These are phyloP conservation scores for Hyaloscypha bicolor DNA, from an alignment of 495 filamentous ascomycete genomes.

Conservation along the genomic window DNA sequence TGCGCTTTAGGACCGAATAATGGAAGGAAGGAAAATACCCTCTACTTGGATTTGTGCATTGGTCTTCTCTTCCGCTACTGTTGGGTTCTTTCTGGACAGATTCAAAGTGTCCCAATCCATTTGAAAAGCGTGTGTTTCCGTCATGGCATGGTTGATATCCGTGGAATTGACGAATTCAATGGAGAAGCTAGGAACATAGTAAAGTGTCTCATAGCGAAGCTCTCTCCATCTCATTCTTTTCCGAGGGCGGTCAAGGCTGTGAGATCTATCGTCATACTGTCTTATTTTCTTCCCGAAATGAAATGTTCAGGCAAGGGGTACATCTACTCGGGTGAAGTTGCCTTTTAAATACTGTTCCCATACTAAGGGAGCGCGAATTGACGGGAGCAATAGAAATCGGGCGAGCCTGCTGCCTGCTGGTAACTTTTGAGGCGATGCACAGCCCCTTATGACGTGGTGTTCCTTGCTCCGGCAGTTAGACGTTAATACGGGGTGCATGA, in stretches of 20 bases:
- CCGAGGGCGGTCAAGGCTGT: conserved; percentile 3
- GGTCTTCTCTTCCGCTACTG: not conserved
- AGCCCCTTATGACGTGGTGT: too few relatives aligned
- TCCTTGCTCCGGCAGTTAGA: too few relatives aligned
- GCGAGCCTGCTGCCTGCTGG: too few relatives aligned
- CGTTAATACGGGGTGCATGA: too few relatives aligned
- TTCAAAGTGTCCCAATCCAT: not conserved
- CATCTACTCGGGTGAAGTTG: too few relatives aligned
- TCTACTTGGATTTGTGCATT: conserved; percentile 1
- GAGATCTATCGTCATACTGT: too few relatives aligned
- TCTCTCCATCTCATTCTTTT: conserved; percentile 32
- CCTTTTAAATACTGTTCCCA: too few relatives aligned
- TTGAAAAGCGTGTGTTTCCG: not conserved
- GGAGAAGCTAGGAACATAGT: conserved; percentile 1
- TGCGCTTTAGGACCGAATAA: not conserved
- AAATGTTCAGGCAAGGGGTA: too few relatives aligned
- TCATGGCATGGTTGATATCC: not conserved
- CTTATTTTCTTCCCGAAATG: too few relatives aligned
- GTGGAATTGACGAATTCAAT: not conserved
- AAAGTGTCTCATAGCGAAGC: conserved; percentile 35
- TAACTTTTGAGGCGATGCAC: too few relatives aligned
- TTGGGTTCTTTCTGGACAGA: not conserved
- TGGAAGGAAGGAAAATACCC: not conserved
- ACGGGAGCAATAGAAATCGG: too few relatives aligned
- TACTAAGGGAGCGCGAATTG: too few relatives aligned